Evolutionary conservation across 2,329 filamentous ascomycete species (phyloP), one percentile per base, ranked within the genome.

Genomic region (Monosporascus sp.): DNA sequence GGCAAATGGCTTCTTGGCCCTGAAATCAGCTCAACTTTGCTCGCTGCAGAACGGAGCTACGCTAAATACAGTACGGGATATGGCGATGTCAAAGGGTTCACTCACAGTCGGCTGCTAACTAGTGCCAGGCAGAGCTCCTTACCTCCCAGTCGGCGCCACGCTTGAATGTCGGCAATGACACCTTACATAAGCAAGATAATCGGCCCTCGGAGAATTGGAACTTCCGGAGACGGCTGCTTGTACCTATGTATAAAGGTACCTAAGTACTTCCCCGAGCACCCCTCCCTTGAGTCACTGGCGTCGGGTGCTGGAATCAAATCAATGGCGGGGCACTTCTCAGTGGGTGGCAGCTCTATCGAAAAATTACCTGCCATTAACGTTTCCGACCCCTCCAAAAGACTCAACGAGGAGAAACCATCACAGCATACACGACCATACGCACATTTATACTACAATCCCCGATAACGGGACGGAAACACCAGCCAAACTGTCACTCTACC

Each of bases 401-500:
- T 20, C 19, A 43, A 43, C 17, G 19, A 24, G 19, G 40, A 20
- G 19, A 24, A 43, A 19, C 11, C 11, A 24, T 20, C 40, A 16
- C 11, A 6, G 17, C 19, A 19, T 19, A 43, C 4, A 20, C 40
- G 16, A 20, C 7, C 34, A 20, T 9, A 37, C 48, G 19, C 36
- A 17, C 38, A 48, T 26, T 40, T 34, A 20, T 34, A 19, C 51
- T 41, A 44, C 22, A 48, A 41, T 22, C 52, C 47, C 17, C 27
- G 50, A 48, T 53, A 45, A 53, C 43, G 52, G 54, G 49, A 44
- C 47, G 9, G 38, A 11, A 44, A 44, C 49, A 3, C 36, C 37
- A 58, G 52, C 46, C 64, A 67, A 66, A 54, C 64, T 76, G 60
- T 69, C 72, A 65, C 72, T 81, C 53, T 73, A 66, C 56, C 62